Conservation (phyloP, 768 basidiomycete species). For the Botryobasidium botryosum region DNA sequence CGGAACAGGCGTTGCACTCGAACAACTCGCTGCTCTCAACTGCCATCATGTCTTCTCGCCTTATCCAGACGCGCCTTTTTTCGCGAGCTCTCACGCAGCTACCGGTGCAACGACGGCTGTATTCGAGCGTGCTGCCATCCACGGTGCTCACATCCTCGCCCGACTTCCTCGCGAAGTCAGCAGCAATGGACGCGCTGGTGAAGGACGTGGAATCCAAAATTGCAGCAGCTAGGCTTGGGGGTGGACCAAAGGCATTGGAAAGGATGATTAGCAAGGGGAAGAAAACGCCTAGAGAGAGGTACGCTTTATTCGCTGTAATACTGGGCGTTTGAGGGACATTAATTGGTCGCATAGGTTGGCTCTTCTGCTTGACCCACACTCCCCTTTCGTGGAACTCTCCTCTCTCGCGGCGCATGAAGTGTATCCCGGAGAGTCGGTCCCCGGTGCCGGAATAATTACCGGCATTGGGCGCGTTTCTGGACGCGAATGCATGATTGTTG, state of each 20-base stretch:
- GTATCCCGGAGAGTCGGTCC: conserved; percentile 53
- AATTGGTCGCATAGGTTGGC: conserved; percentile 31
- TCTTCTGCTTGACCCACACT: conserved; percentile 64
- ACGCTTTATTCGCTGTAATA: not conserved
- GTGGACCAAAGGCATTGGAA: conserved; percentile 55
- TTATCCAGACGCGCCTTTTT: no score
- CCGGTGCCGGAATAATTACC: conserved; percentile 81
- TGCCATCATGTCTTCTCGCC: no score
- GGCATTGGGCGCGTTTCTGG: conserved; percentile 67
- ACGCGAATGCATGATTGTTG: conserved; percentile 70
- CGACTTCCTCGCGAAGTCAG: conserved; percentile 49
- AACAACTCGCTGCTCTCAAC: no score
- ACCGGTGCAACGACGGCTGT: no score
- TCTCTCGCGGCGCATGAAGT: conserved; percentile 76
- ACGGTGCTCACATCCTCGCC: conserved; percentile 48
- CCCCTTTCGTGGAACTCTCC: conserved; percentile 82
- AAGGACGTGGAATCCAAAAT: conserved; percentile 44
- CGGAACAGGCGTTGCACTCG: no score
- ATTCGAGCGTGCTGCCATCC: conserved; percentile 57
- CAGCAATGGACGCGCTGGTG: conserved; percentile 54
- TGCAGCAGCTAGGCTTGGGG: conserved; percentile 45
- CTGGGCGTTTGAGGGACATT: not conserved
- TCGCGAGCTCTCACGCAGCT: no score
- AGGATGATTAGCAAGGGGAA: conserved; percentile 67
- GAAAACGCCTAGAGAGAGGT: conserved; percentile 73